A percentile compares a stretch with the other conserved stretches of the same genome.
Evolutionary conservation across 2,329 filamentous ascomycete genomes (phyloP).

Genomic region (Metarhizium album): DNA sequence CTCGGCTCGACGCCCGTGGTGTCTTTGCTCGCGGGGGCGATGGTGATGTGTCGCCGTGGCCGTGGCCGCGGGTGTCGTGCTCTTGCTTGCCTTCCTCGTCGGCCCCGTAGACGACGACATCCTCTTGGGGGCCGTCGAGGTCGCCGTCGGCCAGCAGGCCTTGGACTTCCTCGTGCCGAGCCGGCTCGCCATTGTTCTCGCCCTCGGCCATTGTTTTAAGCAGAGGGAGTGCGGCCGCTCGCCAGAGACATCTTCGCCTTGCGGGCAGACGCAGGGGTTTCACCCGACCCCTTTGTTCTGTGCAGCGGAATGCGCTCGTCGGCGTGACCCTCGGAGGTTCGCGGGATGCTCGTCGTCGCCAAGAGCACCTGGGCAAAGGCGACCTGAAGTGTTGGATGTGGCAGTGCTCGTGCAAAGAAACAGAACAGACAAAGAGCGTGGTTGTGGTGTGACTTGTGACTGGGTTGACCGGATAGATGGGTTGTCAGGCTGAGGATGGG

Average conservation of each 20-base stretch:
- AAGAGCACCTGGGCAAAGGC: too few relatives aligned
- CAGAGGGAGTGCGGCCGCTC: slow-evolving; percentile 7
- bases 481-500: too few relatives aligned
- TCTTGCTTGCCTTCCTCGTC: slow-evolving; percentile 5
- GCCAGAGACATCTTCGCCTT: slow-evolving; percentile 9
- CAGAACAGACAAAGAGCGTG: too few relatives aligned
- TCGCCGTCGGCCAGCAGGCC: slow-evolving; percentile 17
- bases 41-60: slow-evolving; percentile 8
- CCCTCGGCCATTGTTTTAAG: slow-evolving; percentile 21
- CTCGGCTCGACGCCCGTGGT: slow-evolving; percentile 50
- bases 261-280: neutral
- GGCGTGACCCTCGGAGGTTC: too few relatives aligned
- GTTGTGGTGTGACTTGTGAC: too few relatives aligned
- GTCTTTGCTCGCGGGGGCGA: slow-evolving; percentile 8
- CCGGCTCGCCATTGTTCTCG: slow-evolving; percentile 19
- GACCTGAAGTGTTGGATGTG: too few relatives aligned
- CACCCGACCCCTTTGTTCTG: neutral
- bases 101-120: slow-evolving; percentile 10
- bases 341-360: too few relatives aligned
- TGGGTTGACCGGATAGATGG: too few relatives aligned
- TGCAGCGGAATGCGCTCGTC: neutral
- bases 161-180: slow-evolving; percentile 21
- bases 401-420: too few relatives aligned
- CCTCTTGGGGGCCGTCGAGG: slow-evolving; percentile 16
- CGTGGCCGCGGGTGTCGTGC: slow-evolving; percentile 11